Percentiles rank a stretch among this genome's conserved stretches.
Evolutionary conservation across 495 filamentous ascomycete species (phyloP).

Genomic region (Penicillium desertorum): DNA sequence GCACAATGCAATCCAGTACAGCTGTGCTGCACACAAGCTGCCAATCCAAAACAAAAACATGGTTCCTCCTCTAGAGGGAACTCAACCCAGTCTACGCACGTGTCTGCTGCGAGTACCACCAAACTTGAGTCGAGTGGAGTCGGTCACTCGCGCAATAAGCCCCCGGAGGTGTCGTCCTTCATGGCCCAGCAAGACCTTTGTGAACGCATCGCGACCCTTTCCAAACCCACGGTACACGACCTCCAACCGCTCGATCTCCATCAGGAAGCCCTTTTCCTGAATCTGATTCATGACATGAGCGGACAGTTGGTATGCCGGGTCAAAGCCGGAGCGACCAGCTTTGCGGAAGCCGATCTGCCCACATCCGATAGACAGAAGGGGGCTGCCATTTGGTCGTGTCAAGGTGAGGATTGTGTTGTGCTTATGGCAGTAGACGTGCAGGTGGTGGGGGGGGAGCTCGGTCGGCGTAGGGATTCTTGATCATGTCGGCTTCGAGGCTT

Average conservation of each 20-base stretch:
- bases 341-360: conserved; percentile 90
- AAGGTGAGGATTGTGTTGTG: conserved; percentile 94
- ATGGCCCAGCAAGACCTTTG: conserved; percentile 80
- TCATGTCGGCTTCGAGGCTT: conserved; percentile 41
- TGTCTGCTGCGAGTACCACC: conserved; percentile 85
- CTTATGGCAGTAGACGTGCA: conserved; percentile 82
- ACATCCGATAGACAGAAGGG: conserved; percentile 70
- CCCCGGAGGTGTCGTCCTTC: conserved; percentile 73
- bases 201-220: conserved; percentile 78
- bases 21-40: neutral
- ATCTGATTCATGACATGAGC: conserved; percentile 75
- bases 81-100: conserved; percentile 75
- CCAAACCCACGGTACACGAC: conserved; percentile 82
- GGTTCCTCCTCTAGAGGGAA: neutral
- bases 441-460: conserved; percentile 64
- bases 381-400: conserved; percentile 72
- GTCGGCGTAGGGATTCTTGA: conserved; percentile 40
- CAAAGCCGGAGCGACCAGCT: conserved; percentile 71
- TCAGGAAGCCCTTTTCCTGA: conserved; percentile 68
- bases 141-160: conserved; percentile 72
- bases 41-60: neutral
- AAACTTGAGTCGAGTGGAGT: conserved; percentile 88
- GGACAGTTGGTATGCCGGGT: conserved; percentile 89
- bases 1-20: conserved; percentile 10
- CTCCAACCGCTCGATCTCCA: conserved; percentile 60